Evolutionary conservation across 768 basidiomycete species (phyloP).

Genomic region (Termitomyces sp.): DNA sequence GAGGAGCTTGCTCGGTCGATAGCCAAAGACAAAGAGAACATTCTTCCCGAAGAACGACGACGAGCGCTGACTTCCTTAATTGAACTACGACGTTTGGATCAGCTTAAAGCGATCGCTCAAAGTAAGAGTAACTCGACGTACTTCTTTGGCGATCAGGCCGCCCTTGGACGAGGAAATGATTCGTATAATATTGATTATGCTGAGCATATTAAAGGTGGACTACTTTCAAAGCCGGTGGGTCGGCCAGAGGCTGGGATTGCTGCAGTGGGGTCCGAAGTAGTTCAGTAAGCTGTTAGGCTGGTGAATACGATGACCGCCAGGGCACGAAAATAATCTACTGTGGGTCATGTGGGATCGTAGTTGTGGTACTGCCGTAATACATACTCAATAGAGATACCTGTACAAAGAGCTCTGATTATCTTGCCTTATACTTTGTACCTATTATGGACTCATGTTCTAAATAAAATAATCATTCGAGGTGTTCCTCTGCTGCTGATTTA

Average conservation of each 20-base stretch:
- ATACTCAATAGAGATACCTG: not conserved
- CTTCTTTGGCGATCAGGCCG: constrained; percentile 46
- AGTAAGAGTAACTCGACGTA: constrained; percentile 50
- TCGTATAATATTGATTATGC: constrained; percentile 45
- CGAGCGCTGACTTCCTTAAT: constrained; percentile 37
- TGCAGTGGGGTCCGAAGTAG: no score
- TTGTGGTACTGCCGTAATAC: no score
- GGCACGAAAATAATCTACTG: no score
- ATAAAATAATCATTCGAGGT: not conserved
- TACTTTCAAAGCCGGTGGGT: constrained; percentile 3
- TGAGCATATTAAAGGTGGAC: constrained; percentile 35
- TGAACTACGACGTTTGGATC: constrained; percentile 46
- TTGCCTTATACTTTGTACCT: not conserved
- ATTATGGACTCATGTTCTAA: no score
- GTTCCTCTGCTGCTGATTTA: not conserved
- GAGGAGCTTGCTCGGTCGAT: constrained; percentile 39
- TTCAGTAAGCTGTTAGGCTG: no score
- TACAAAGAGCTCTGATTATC: not conserved
- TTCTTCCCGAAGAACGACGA: constrained; percentile 29
- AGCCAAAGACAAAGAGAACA: constrained; percentile 23
- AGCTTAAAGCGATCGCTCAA: constrained; percentile 46
- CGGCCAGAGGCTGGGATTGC: constrained; percentile 3
- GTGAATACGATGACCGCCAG: no score
- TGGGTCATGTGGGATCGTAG: no score
- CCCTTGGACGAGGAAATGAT: constrained; percentile 29